Base-by-base conservation (phyloP, 176 grass and related monocot genomes). In the Eragrostis nindensis region DNA sequence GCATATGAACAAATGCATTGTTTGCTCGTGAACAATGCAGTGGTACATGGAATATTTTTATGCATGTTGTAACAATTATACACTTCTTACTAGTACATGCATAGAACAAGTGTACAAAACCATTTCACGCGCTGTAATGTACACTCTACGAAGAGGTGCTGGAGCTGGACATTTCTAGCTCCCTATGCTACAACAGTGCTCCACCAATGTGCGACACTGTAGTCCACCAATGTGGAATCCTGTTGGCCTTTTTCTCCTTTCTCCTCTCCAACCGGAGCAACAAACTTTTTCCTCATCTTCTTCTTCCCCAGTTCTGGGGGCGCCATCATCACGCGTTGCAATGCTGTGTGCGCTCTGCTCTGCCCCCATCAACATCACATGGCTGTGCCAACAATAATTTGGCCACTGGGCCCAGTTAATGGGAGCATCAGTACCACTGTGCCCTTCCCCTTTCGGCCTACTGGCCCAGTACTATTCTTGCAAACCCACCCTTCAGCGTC, bases 361-460 rank as follows among this genome's bases (percentile, higher is more conserved):
- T 88, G 81, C 62, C 53, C 49, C 60, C n/a, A 30, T 24, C 1
- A 1, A 32, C 42, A 63, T 63, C 77, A 71, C 82, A 85, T 89
- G 82, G 82, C 24, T 70, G 63, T 80, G 71, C 54, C 87, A 85
- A 64, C 82, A 80, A 64, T 84, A 55, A 84, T 75, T 80, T 80
- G 54, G 30, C 45, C 76, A 68, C 43, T 80, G 87, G 62, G 57
- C 70, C 80, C 67, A 29, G 85, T 8, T 52, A 66, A 83, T 73
- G 86, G 80, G 50, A 2, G 57, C 57, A 71, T 52, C 86, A 48
- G 80, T 61, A 78, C 71, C 66, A 42, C 29, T 65, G 27, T 1
- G 29, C 75, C 68, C 50, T 17, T 52, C 13, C 63, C 54, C 18
- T 49, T 77, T 64, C 67, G 22, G 79, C 44, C 12, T 57, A 50